Conservation (phyloP, 2,329 filamentous ascomycete species). For the Exophiala mesophila region DNA sequence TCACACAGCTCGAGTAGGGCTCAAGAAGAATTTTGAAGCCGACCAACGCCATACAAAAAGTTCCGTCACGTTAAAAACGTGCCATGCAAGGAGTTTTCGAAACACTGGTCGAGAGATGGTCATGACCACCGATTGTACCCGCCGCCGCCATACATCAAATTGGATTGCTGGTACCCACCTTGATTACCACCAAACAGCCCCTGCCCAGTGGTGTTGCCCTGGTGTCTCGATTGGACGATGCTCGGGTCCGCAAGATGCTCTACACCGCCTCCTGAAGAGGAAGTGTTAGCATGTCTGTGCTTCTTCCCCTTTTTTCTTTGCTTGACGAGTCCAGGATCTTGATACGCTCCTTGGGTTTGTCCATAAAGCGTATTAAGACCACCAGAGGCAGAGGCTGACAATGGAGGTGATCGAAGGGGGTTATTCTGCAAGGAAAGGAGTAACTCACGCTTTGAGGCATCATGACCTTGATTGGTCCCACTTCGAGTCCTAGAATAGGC, state of each 20-base stretch:
- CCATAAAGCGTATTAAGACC: conserved; percentile 90
- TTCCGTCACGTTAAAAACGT: conserved; percentile 15
- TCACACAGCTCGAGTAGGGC: too few species aligned
- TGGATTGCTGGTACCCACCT: conserved; percentile 79
- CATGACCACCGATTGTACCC: conserved; percentile 64
- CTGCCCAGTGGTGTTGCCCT: conserved; percentile 80
- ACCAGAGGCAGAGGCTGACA: conserved; percentile 73
- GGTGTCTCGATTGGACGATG: conserved; percentile 96
- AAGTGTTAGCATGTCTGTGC: conserved; percentile 99
- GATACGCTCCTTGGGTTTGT: conserved; percentile 69
- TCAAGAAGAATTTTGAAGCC: conserved; percentile 24
- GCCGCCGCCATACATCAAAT: conserved; percentile 75
- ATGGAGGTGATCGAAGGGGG: conserved; percentile 74
- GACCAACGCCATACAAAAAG: conserved; percentile 28
- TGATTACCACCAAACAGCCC: conserved; percentile 82
- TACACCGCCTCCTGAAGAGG: conserved; percentile 99
- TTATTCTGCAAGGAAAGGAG: conserved; percentile 89
- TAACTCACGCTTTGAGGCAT: conserved; percentile 97
- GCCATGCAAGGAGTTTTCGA: conserved; percentile 26
- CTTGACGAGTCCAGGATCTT: conserved; percentile 84
- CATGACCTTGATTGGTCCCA: conserved; percentile 63
- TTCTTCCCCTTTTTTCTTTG: conserved; percentile 99
- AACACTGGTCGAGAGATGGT: conserved; percentile 22
- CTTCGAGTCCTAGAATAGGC: conserved; percentile 70
- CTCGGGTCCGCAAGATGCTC: conserved; percentile 99